phyloP scores from a whole-genome alignment of 257 asterid species.

The Fraxinus americana region DNA sequence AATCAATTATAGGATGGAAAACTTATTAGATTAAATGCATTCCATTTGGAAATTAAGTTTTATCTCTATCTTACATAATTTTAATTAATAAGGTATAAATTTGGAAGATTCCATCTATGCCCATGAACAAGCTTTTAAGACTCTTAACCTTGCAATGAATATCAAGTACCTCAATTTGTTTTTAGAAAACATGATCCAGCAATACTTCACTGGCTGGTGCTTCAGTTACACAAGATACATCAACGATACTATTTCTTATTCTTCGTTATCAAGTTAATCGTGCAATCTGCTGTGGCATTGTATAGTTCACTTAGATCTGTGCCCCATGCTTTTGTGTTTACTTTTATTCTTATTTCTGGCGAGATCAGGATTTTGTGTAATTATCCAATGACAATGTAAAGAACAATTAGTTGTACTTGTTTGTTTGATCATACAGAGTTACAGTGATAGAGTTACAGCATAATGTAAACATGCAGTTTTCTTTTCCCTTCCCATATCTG shows the following conservation, averaged over 20 bases:
- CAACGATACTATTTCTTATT: neutral
- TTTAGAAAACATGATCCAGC: neutral
- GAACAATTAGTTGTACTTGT: neutral
- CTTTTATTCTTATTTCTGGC: conserved; percentile 17
- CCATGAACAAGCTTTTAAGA: neutral
- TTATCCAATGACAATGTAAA: neutral
- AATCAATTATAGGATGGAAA: neutral
- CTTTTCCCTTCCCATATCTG: conserved; percentile 7
- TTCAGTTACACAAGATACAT: neutral
- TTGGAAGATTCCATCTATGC: neutral
- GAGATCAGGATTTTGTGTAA: neutral
- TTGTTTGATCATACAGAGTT: conserved; percentile 3
- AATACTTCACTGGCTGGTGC: neutral
- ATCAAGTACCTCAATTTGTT: neutral
- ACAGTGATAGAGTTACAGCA: conserved; percentile 12
- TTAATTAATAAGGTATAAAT: neutral
- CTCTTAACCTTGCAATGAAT: neutral
- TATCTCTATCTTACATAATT: neutral
- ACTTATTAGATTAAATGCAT: neutral
- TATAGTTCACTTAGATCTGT: conserved; percentile 8
- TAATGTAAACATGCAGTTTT: conserved; percentile 4
- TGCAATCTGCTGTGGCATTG: neutral
- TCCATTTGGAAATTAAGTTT: neutral
- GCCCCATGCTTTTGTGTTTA: conserved; percentile 16
- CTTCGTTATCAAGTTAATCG: neutral